These are phyloP conservation scores for Coemansia sp. DNA, from an alignment of 371 early-diverging fungal species.

Conservation along the genomic window DNA sequence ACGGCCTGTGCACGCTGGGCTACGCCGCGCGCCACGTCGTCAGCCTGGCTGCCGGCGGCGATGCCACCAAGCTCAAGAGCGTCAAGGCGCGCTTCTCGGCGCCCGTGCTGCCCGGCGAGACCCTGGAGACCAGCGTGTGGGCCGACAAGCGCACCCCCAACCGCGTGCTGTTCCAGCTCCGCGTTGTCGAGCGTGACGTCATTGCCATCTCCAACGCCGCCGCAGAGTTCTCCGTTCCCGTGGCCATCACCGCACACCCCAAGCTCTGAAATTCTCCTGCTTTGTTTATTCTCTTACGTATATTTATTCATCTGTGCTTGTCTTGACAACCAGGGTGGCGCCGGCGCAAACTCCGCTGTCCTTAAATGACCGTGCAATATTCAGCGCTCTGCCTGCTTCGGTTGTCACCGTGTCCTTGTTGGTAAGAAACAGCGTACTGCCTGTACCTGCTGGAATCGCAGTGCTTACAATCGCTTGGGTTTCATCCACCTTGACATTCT, in stretches of 20 bases:
- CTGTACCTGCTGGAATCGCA: no score
- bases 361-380: no score
- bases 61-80: constrained; percentile 70
- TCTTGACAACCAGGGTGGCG: no score
- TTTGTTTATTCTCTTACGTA: no score
- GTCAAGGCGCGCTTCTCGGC: constrained; percentile 90
- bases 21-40: constrained; percentile 88
- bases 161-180: constrained; percentile 88
- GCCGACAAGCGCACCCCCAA: constrained; percentile 65
- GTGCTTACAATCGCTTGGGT: no score
- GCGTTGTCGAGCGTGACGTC: constrained; percentile 85
- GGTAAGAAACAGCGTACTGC: no score
- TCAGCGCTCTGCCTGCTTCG: no score
- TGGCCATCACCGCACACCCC: constrained; percentile 15
- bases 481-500: no score
- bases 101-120: constrained; percentile 97
- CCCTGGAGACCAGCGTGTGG: constrained; percentile 95
- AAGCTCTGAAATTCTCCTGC: no score
- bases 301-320: no score
- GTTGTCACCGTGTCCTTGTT: no score
- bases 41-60: constrained; percentile 66
- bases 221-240: constrained; percentile 53
- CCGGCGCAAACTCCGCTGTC: no score
- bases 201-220: constrained; percentile 68
- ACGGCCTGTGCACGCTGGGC: constrained; percentile 93